Base-by-base conservation (phyloP, 2,329 filamentous ascomycete genomes). In the Sporothrix curviconia region DNA sequence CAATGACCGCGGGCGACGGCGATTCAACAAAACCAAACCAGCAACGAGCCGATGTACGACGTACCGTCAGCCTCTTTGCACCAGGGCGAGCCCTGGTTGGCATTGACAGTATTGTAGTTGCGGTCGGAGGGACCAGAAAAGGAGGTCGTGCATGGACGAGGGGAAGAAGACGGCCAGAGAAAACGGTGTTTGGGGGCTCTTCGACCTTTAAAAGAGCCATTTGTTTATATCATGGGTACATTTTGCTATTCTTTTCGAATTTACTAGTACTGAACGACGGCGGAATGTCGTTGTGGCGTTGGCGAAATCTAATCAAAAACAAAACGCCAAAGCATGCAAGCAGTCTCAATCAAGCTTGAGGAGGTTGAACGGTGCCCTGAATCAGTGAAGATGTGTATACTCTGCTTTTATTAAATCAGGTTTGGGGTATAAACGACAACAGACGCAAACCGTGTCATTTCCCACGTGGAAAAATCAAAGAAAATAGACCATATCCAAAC, bases 231-330 rank as follows among this genome's bases (percentile, higher is more conserved):
- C 37, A 42, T 53, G 50, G 50, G 37, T 43, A 34, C 43, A 7
- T 28, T 30, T 17, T 43, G n/a, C n/a, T 28, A 28, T 39, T 3
- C 37, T 34, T 37, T 46, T 19, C 25, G n/a, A n/a, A n/a, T 40
- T 39, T 39, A 6, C 12, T 19, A 17, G 22, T 34, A n/a, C 25
- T 25, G n/a, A 36, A 44, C 51, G 24, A 44, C 37, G 37, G 40
- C 24, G 30, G 52, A 50, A 19, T 34, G 47, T 55, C 30, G 40
- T 36, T 2, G 17, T 12, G 52, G 52, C 52, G 52, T 55, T 55
- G 40, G 52, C 36, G 52, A 32, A 40, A 36, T 30, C 52, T 44
- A 37, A 43, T 32, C 34, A 25, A 54, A 54, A 53, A 53, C 15
- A 19, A 42, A n/a, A 34, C 7, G 5, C 7, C 30, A 25, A 34